Percentiles rank a stretch among this genome's conserved stretches.
Evolutionary conservation across 495 filamentous ascomycete genomes (phyloP).

Genomic region (Penicillium crystallinum): DNA sequence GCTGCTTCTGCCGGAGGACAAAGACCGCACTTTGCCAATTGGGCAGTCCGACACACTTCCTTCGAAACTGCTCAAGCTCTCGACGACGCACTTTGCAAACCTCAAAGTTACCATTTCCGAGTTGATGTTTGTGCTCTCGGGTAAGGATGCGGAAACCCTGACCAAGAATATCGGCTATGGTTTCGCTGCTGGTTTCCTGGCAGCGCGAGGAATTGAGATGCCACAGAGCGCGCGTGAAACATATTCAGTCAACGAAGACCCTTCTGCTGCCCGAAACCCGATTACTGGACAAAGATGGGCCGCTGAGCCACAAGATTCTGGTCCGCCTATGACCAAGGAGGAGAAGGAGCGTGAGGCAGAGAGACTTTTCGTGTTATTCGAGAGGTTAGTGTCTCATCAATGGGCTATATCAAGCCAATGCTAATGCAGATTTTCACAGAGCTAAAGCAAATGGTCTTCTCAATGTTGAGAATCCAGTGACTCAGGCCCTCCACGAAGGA

Average conservation of each 20-base stretch:
- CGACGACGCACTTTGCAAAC: constrained; percentile 65
- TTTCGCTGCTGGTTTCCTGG: constrained; percentile 83
- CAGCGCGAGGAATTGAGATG: constrained; percentile 72
- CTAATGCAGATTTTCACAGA: constrained; percentile 40
- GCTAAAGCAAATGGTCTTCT: constrained; percentile 79
- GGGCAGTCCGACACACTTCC: constrained; percentile 71
- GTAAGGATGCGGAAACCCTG: constrained; percentile 64
- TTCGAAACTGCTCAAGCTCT: constrained; percentile 73
- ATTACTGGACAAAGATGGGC: constrained; percentile 84
- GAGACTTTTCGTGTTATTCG: constrained; percentile 88
- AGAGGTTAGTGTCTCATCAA: constrained; percentile 53
- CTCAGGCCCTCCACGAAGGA: constrained; percentile 68
- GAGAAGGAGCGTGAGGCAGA: constrained; percentile 95
- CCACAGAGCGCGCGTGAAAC: constrained; percentile 62
- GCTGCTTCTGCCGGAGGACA: constrained; percentile 70
- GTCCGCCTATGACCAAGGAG: constrained; percentile 75
- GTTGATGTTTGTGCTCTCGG: constrained; percentile 82
- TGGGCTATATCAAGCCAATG: neutral
- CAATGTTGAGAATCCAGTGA: constrained; percentile 79
- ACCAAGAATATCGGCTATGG: constrained; percentile 86
- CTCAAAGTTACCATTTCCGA: constrained; percentile 70
- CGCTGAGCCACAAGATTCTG: constrained; percentile 52
- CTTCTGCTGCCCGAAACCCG: constrained; percentile 60
- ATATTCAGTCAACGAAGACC: constrained; percentile 41
- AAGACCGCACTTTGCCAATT: constrained; percentile 71